phyloP scores from a whole-genome alignment of 2,329 filamentous ascomycete species.

The Calonectria pteridis region DNA sequence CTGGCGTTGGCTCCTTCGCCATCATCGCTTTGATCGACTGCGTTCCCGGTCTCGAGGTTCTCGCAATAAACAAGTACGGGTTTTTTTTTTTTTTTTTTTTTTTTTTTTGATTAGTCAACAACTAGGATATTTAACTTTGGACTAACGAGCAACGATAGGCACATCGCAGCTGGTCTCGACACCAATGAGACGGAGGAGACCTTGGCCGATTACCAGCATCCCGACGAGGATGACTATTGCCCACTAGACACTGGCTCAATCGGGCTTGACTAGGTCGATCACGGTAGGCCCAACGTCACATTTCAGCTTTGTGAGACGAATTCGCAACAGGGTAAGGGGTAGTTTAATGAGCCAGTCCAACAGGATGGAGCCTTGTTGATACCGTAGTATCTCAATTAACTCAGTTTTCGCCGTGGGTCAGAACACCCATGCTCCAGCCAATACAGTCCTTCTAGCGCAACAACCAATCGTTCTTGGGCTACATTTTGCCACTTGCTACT shows the following conservation, averaged over 20 bases:
- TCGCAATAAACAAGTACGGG: slow-evolving; percentile 33
- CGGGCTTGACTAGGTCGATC: slow-evolving; percentile 8
- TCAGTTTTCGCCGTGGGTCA: no score
- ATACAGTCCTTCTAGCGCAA: no score
- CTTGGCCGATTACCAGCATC: slow-evolving; percentile 27
- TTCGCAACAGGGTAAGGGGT: neutral
- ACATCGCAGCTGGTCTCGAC: slow-evolving; percentile 28
- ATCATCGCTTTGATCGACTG: slow-evolving; percentile 35
- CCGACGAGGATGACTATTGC: slow-evolving; percentile 29
- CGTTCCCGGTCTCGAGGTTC: slow-evolving; percentile 31
- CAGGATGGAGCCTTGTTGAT: neutral
- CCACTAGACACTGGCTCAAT: slow-evolving; percentile 26
- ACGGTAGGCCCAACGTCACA: neutral
- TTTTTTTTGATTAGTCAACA: neutral
- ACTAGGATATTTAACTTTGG: neutral
- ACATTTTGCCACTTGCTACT: no score
- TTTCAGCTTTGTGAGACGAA: neutral
- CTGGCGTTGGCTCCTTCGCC: slow-evolving; percentile 23
- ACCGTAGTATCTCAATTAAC: no score
- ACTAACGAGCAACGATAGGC: neutral
- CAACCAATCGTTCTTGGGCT: no score
- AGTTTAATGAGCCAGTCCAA: neutral
- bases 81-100: no score
- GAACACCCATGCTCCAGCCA: no score
- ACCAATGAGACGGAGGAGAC: slow-evolving; percentile 29